A percentile compares a stretch with the other conserved stretches of the same genome.
These are phyloP conservation scores for Apiospora aurea DNA, from an alignment of 2,329 filamentous ascomycete genomes.

Conservation along the genomic window DNA sequence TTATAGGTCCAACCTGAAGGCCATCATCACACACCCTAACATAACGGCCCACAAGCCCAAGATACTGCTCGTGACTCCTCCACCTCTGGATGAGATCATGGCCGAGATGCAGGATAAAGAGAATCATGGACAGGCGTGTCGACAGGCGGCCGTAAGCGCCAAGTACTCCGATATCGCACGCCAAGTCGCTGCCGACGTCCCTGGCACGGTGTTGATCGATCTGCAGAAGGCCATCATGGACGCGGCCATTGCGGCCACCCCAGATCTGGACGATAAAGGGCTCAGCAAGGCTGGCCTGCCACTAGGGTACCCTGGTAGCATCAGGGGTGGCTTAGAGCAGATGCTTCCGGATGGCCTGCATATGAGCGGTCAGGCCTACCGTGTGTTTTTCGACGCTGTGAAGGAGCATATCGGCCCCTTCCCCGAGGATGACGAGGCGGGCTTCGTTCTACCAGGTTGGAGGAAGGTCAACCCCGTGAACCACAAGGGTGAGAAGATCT, in stretches of 20 bases:
- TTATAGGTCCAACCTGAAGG: conserved; percentile 75
- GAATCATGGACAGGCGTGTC: conserved; percentile 52
- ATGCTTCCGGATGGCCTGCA: conserved; percentile 67
- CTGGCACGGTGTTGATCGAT: conserved; percentile 76
- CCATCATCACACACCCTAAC: conserved; percentile 75
- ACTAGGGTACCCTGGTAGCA: conserved; percentile 59
- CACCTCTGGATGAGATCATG: conserved; percentile 81
- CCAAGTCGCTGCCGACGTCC: conserved; percentile 71
- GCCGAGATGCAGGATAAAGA: conserved; percentile 54
- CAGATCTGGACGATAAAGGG: conserved; percentile 58
- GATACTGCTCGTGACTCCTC: conserved; percentile 81
- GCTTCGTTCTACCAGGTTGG: conserved; percentile 60
- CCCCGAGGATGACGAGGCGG: conserved; percentile 40
- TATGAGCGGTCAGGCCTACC: conserved; percentile 61
- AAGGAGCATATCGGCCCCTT: conserved; percentile 55
- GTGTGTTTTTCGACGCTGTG: conserved; percentile 57
- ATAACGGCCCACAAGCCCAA: conserved; percentile 74
- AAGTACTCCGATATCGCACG: conserved; percentile 67
- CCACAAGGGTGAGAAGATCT: conserved; percentile 23
- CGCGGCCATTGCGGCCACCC: conserved; percentile 66
- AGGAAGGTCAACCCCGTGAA: conserved; percentile 22
- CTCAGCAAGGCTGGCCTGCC: conserved; percentile 51
- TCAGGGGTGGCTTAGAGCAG: conserved; percentile 57
- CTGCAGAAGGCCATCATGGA: conserved; percentile 82
- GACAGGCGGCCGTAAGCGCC: conserved; percentile 56